phyloP scores from a whole-genome alignment of 2,329 filamentous ascomycete species.

The Cyanodermella asteris region DNA sequence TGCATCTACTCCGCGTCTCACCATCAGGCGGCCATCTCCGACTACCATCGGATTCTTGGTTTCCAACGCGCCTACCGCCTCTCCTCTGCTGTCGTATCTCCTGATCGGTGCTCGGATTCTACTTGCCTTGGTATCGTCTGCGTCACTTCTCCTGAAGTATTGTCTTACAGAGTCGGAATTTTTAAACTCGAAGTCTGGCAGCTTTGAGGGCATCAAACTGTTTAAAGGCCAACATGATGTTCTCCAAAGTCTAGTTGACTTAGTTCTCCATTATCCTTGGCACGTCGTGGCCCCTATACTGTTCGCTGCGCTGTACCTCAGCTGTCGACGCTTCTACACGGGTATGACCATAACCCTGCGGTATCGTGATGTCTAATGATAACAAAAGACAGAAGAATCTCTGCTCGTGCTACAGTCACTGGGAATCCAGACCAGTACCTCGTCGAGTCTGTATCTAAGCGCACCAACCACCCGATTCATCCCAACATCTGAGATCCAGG shows the following conservation, averaged over 20 bases:
- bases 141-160: background rate
- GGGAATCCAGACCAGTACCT: conserved; percentile 70
- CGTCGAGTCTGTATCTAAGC: conserved; percentile 44
- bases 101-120: conserved; percentile 15
- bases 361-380: no score
- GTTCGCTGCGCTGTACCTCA: conserved; percentile 9
- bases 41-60: conserved; percentile 88
- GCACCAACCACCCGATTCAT: conserved; percentile 51
- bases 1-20: conserved; percentile 42
- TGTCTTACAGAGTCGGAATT: no score
- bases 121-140: conserved; percentile 1
- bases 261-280: no score
- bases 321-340: conserved; percentile 20
- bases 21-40: conserved; percentile 48
- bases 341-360: conserved; percentile 24
- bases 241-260: no score
- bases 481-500: conserved; percentile 74
- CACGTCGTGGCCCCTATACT: conserved; percentile 17
- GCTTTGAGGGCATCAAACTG: no score
- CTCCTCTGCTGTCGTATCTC: conserved; percentile 21
- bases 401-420: conserved; percentile 72
- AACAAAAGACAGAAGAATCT: conserved; percentile 62
- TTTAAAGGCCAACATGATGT: no score
- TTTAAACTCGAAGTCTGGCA: no score
- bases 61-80: conserved; percentile 46